Base-by-base conservation (phyloP, 805 yeast species). In the Zygosaccharomyces bisporus region DNA sequence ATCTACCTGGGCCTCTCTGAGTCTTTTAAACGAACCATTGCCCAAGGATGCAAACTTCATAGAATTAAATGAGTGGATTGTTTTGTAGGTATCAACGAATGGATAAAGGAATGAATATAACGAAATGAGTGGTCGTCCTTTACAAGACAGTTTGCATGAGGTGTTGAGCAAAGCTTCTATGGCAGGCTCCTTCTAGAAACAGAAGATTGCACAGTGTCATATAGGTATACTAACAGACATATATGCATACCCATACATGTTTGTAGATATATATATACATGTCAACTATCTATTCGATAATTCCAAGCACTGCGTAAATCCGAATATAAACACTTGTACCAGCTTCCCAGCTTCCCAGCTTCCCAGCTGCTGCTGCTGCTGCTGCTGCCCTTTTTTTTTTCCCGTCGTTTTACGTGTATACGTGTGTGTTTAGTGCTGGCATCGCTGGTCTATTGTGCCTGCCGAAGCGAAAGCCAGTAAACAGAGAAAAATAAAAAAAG, bases 1-100 rank as follows among this genome's bases (percentile, higher is more conserved):
- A 14, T 55, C 58, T 10, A 44, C 39, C 12, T 24, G 49, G 10
- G 48, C 23, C 17, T 55, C 57, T 43, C 55, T 48, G 33, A 40
- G 32, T 42, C 58, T 47, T 43, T 55, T 55, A 36, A 41, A 44
- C 13, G 55, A 47, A 31, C 50, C 50, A 35, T 45, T 24, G 9
- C 35, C 39, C 36, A 37, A 20, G 6, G 43, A 38, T 25, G 40
- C 37, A 34, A 48, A 41, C 41, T 40, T 43, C 54, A 50, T 50
- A 19, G 24, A 41, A 38, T 7, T 32, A 41, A 27, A 23, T 23
- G 29, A 36, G 25, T 10, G 23, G 37, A 34, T 18, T 20, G 25
- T 34, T 20, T 20, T 16, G 17, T 21, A 8, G 32, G n/a, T 7
- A 13, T n/a, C 31, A 27, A 27, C 31, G 40, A 37, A 24, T 16